Conservation (phyloP, 1,284 basidiomycete species). For the Moniliella sp. region DNA sequence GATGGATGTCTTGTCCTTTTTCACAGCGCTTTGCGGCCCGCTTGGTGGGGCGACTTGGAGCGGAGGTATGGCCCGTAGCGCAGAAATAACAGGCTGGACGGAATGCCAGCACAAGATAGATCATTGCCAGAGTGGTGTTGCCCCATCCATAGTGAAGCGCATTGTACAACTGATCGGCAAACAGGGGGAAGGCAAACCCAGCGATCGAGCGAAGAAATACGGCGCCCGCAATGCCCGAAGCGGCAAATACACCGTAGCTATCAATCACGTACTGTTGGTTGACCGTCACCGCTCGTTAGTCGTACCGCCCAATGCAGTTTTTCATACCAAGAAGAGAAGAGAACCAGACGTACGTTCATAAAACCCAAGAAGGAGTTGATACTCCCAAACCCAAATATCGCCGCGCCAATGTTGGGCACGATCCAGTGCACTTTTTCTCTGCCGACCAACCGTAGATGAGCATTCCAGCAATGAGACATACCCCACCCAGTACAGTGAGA, state of each 20-base stretch:
- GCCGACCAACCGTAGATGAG: slow-evolving; percentile 49
- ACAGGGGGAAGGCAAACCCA: slow-evolving; percentile 29
- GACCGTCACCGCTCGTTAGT: too few species aligned
- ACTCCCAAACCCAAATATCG: slow-evolving; percentile 8
- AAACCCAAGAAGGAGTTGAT: slow-evolving; percentile 1
- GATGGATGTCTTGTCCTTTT: too few species aligned
- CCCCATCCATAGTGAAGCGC: slow-evolving; percentile 29
- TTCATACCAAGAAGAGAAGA: too few species aligned
- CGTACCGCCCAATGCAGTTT: too few species aligned
- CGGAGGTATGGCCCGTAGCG: slow-evolving; percentile 14
- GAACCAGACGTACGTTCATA: too few species aligned
- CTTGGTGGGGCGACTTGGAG: slow-evolving; percentile 11
- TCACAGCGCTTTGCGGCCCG: neutral
- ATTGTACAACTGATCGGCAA: slow-evolving; percentile 18
- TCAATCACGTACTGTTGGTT: slow-evolving; percentile 24
- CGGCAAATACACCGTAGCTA: slow-evolving; percentile 25
- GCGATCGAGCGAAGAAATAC: slow-evolving; percentile 21
- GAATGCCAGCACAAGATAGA: slow-evolving; percentile 21
- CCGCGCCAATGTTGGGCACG: slow-evolving; percentile 39
- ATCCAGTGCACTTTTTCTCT: slow-evolving; percentile 45
- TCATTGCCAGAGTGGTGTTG: slow-evolving; percentile 23
- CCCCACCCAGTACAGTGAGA: slow-evolving; percentile 44
- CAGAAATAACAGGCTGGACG: slow-evolving; percentile 17
- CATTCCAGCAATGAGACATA: slow-evolving; percentile 43
- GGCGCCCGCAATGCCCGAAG: slow-evolving; percentile 25